phyloP scores from a whole-genome alignment of 768 basidiomycete genomes.

The Chlorophyllum brunneum region DNA sequence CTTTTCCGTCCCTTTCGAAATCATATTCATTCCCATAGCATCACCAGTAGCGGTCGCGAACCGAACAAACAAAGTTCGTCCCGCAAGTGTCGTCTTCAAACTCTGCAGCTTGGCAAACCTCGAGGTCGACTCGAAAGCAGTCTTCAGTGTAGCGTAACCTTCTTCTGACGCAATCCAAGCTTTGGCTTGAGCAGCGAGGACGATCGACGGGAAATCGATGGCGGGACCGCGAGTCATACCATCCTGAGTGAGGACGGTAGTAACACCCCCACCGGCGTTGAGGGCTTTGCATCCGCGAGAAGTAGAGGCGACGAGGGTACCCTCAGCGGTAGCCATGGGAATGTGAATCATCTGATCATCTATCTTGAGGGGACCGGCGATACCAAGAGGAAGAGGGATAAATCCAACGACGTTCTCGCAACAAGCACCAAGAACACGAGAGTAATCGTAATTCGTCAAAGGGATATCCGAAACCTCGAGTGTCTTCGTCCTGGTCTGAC shows the following conservation, averaged over 20 bases:
- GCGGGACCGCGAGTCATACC: constrained; percentile 99
- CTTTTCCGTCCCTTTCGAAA: constrained; percentile 96
- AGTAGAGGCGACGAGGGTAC: constrained; percentile 95
- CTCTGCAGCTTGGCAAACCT: constrained; percentile 85
- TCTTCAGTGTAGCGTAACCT: constrained; percentile 71
- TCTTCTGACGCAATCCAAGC: constrained; percentile 83
- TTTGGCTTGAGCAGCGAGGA: constrained; percentile 78
- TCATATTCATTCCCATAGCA: constrained; percentile 99
- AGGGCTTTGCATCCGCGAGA: constrained; percentile 98
- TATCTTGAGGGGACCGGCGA: constrained; percentile 91
- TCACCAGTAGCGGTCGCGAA: constrained; percentile 95
- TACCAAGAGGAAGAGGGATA: constrained; percentile 92
- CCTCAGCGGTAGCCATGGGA: constrained; percentile 99
- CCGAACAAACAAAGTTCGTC: constrained; percentile 88
- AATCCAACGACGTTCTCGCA: constrained; percentile 99
- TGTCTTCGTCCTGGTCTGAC: constrained; percentile 78
- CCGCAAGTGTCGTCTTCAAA: constrained; percentile 88
- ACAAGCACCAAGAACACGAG: constrained; percentile 90
- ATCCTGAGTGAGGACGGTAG: constrained; percentile 88
- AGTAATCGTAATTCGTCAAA: constrained; percentile 85
- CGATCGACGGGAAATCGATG: constrained; percentile 86
- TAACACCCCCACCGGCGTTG: constrained; percentile 93
- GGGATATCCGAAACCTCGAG: constrained; percentile 85
- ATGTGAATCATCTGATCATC: constrained; percentile 84
- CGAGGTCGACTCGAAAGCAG: constrained; percentile 92